Conservation (phyloP, 1,139 yeast species). For the Hansenula anomala region DNA sequence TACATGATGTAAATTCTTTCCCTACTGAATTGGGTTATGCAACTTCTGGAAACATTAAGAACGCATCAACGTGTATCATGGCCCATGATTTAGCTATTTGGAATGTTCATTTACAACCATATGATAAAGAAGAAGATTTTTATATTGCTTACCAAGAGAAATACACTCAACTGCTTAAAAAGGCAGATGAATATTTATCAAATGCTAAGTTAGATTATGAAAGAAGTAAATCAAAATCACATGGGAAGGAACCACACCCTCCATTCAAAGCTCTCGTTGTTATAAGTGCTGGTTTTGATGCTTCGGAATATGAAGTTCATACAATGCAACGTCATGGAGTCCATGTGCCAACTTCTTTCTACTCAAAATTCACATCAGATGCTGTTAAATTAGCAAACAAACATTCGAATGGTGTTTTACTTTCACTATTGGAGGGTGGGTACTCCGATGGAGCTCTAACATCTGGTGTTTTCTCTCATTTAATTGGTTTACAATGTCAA, state of each 20-base stretch:
- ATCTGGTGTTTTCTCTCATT: constrained; percentile 77
- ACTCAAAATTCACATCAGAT: constrained; percentile 69
- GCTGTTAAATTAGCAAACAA: constrained; percentile 59
- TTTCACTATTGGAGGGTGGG: constrained; percentile 82
- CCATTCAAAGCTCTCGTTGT: constrained; percentile 68
- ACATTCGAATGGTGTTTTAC: constrained; percentile 56
- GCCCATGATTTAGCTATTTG: constrained; percentile 79
- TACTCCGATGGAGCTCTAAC: constrained; percentile 80
- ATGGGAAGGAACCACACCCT: constrained; percentile 41
- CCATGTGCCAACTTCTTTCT: constrained; percentile 79
- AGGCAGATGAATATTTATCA: constrained; percentile 66
- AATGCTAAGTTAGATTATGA: constrained; percentile 44
- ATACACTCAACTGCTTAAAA: constrained; percentile 57
- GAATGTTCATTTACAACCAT: constrained; percentile 78
- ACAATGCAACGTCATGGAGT: constrained; percentile 86
- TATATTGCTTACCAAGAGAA: constrained; percentile 55
- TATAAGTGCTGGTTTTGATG: constrained; percentile 86
- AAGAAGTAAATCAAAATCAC: constrained; percentile 1
- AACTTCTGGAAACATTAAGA: constrained; percentile 61
- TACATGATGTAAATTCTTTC: constrained; percentile 83
- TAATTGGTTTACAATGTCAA: constrained; percentile 57
- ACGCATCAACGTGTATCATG: constrained; percentile 77
- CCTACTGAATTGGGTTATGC: constrained; percentile 84
- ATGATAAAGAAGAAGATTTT: constrained; percentile 59
- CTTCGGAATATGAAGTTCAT: constrained; percentile 76